phyloP scores from a whole-genome alignment of 2,329 filamentous ascomycete genomes.

The Clarireedia homoeocarpa region DNA sequence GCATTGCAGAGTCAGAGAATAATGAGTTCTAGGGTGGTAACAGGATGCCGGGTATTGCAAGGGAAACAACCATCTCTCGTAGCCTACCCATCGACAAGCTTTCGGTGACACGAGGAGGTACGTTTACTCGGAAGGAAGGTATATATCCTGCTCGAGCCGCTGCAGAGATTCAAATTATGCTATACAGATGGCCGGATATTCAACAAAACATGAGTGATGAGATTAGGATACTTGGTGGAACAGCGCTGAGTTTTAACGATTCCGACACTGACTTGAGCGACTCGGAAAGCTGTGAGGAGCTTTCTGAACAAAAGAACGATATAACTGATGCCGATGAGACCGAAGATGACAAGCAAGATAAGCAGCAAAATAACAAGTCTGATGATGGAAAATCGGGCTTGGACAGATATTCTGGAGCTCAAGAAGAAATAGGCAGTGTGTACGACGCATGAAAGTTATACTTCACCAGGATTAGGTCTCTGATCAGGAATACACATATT shows the following conservation, averaged over 20 bases:
- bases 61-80: neutral
- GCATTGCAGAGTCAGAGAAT: neutral
- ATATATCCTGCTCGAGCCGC: neutral
- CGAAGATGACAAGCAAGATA: too few relatives aligned
- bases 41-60: neutral
- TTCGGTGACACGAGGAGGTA: neutral
- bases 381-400: too few relatives aligned
- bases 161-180: neutral
- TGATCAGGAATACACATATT: too few relatives aligned
- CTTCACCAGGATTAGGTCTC: too few relatives aligned
- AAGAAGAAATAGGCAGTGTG: too few relatives aligned
- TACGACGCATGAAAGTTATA: too few relatives aligned
- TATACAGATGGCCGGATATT: slow-evolving; percentile 3
- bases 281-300: neutral
- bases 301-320: neutral
- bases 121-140: neutral
- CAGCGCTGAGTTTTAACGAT: neutral
- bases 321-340: too few relatives aligned
- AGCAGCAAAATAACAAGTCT: too few relatives aligned
- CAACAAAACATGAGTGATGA: neutral
- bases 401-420: too few relatives aligned
- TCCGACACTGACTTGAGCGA: neutral
- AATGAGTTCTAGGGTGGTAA: neutral
- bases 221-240: neutral
- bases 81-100: neutral